Evolutionary conservation across 768 basidiomycete species (phyloP).

Genomic region (Russula lepida): DNA sequence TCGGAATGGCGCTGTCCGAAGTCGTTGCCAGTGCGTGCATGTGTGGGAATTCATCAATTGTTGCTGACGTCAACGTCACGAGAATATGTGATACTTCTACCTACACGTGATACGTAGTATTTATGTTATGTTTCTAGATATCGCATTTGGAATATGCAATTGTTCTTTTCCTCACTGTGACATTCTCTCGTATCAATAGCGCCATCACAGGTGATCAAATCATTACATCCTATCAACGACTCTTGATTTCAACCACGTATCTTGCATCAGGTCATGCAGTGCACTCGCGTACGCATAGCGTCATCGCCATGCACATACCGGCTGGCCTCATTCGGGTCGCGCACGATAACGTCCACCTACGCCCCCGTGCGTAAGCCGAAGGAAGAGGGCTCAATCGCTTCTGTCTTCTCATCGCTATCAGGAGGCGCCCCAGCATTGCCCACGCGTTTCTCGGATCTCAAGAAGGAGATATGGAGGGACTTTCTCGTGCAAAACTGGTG

Average conservation of each 20-base stretch:
- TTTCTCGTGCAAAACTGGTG: conserved; percentile 44
- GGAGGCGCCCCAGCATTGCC: conserved; percentile 39
- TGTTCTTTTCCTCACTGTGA: too few species aligned
- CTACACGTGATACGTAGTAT: too few species aligned
- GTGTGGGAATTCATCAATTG: too few species aligned
- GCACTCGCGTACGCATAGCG: not conserved
- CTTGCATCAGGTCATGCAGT: too few species aligned
- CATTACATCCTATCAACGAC: too few species aligned
- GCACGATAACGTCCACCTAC: not conserved
- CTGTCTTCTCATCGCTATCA: conserved; percentile 39
- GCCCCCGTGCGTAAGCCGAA: conserved; percentile 17
- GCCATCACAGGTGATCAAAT: too few species aligned
- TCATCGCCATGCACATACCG: not conserved
- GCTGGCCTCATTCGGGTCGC: not conserved
- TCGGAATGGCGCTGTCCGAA: not conserved
- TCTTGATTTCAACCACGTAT: not conserved
- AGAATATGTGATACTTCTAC: too few species aligned
- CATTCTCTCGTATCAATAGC: too few species aligned
- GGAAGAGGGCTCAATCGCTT: conserved; percentile 36
- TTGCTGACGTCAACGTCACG: too few species aligned
- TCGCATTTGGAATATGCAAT: too few species aligned
- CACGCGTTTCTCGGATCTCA: conserved; percentile 49
- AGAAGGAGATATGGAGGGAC: conserved; percentile 45
- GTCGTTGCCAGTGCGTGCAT: not conserved
- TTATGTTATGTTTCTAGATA: too few species aligned